Conservation (phyloP, 78 protist species). For the Dictyostelium capitatum region DNA sequence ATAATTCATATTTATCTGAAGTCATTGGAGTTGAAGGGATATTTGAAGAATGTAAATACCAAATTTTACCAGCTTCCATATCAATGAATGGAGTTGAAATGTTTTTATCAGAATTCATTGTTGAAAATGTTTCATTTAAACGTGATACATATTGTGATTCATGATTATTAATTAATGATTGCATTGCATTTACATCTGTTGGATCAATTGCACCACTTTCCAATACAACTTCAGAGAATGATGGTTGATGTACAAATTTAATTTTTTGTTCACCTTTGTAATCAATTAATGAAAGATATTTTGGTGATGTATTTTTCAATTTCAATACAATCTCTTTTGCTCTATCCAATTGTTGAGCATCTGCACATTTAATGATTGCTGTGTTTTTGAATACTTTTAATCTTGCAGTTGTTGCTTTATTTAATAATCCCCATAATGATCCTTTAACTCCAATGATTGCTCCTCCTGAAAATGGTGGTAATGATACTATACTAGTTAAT, state of each 20-base stretch:
- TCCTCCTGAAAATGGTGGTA: conserved; percentile 74
- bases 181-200: background rate
- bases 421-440: conserved; percentile 71
- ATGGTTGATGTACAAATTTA: conserved; percentile 69
- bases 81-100: conserved; percentile 48
- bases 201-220: conserved; percentile 2
- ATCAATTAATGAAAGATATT: conserved; percentile 69
- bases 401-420: conserved; percentile 77
- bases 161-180: conserved; percentile 21
- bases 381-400: conserved; percentile 40
- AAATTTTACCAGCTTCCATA: conserved; percentile 59
- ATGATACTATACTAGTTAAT: conserved; percentile 19
- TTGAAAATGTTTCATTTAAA: conserved; percentile 37
- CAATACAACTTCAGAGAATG: conserved; percentile 37
- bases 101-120: conserved; percentile 26
- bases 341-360: conserved; percentile 78
- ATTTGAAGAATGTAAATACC: conserved; percentile 36
- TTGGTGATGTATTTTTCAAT: conserved; percentile 71
- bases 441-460: conserved; percentile 80
- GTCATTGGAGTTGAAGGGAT: conserved; percentile 75
- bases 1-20: conserved; percentile 64
- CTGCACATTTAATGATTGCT: conserved; percentile 70
- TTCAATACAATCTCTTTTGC: conserved; percentile 76
- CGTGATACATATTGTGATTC: conserved; percentile 52
- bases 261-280: conserved; percentile 76